These are phyloP conservation scores for Tetracentron sinense DNA, from an alignment of 164 flowering plant species.

Conservation along the genomic window DNA sequence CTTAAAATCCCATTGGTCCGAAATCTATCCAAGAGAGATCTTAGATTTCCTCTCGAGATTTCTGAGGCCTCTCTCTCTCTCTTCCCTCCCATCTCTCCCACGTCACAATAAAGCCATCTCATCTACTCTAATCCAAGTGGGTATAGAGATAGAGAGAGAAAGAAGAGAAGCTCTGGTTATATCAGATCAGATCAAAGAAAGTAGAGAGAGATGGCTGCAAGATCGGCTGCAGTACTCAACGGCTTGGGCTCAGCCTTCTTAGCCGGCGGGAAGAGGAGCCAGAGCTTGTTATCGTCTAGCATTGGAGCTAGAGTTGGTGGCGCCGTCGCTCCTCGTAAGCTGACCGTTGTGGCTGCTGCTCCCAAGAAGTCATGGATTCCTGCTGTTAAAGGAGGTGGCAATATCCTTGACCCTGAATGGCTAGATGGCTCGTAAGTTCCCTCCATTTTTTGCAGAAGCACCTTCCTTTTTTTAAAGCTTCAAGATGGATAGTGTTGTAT, in stretches of 20 bases:
- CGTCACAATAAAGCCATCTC: no score
- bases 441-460: no score
- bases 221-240: conserved; percentile 50
- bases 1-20: conserved; percentile 53
- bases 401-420: conserved; percentile 92
- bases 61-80: conserved; percentile 18
- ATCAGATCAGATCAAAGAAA: background rate
- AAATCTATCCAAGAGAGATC: conserved; percentile 56
- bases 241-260: conserved; percentile 67
- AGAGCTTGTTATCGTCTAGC: conserved; percentile 30
- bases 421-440: conserved; percentile 99
- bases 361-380: conserved; percentile 98
- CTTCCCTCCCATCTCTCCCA: no score
- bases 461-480: no score
- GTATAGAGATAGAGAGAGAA: no score
- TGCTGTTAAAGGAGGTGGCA: conserved; percentile 70
- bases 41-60: conserved; percentile 37
- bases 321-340: conserved; percentile 31
- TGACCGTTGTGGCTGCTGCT: conserved; percentile 49
- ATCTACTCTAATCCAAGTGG: no score
- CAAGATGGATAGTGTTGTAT: no score
- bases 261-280: conserved; percentile 51
- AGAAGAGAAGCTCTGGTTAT: no score
- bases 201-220: conserved; percentile 44
- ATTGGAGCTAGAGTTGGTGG: conserved; percentile 20